A percentile compares a stretch with the other conserved stretches of the same genome.
Evolutionary conservation across 495 filamentous ascomycete genomes (phyloP).

Genomic region (Penicillium egyptiacum): DNA sequence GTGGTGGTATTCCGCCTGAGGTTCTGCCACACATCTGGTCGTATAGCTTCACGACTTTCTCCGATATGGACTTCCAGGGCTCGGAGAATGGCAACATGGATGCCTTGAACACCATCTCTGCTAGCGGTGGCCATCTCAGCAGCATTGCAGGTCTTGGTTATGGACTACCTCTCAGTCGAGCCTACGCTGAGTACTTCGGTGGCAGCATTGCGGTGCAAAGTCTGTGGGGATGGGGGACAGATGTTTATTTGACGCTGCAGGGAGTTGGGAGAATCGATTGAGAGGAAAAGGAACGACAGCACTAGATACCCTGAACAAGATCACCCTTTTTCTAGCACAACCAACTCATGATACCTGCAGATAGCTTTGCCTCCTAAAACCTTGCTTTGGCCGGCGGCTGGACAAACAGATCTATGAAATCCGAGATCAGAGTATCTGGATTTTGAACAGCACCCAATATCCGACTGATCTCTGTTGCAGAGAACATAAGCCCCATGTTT

Average conservation of each 20-base stretch:
- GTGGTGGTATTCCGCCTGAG: conserved; percentile 84
- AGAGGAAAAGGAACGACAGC: conserved; percentile 8
- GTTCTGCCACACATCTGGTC: conserved; percentile 87
- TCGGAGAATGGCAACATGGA: conserved; percentile 54
- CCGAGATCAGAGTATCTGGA: conserved; percentile 59
- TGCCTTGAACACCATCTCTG: conserved; percentile 70
- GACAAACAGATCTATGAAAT: conserved; percentile 71
- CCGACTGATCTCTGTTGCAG: conserved; percentile 59
- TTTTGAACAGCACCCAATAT: conserved; percentile 63
- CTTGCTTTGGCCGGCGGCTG: conserved; percentile 8
- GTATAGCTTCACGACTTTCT: conserved; percentile 94
- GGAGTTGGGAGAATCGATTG: conserved; percentile 71
- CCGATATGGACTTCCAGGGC: conserved; percentile 53
- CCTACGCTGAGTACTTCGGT: conserved; percentile 98
- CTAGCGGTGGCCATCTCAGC: conserved; percentile 61
- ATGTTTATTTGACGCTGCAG: conserved; percentile 79
- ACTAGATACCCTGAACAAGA: conserved; percentile 9
- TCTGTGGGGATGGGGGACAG: conserved; percentile 89
- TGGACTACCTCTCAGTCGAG: conserved; percentile 84
- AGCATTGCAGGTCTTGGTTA: conserved; percentile 93
- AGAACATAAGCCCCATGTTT: conserved; percentile 69
- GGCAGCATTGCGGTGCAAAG: conserved; percentile 94
- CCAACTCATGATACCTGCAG: background rate
- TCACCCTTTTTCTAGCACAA: background rate
- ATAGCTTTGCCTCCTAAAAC: conserved; percentile 10